phyloP scores from a whole-genome alignment of 2,329 filamentous ascomycete genomes.

The Penicillium sp. region DNA sequence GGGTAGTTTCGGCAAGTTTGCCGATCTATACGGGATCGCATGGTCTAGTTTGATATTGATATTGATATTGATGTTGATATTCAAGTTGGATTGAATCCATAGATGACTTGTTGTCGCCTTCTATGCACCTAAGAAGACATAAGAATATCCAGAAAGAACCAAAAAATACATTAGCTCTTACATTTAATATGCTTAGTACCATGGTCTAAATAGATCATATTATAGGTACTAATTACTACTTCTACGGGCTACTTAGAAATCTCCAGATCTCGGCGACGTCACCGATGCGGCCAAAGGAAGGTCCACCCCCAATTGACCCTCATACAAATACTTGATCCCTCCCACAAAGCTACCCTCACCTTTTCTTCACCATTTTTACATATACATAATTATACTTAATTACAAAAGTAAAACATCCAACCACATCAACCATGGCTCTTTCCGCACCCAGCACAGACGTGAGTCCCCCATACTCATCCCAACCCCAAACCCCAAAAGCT shows the following conservation, averaged over 20 bases:
- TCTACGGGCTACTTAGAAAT: not conserved
- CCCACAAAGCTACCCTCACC: not conserved
- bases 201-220: no score
- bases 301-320: constrained; percentile 9
- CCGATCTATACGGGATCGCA: not conserved
- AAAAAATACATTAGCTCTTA: no score
- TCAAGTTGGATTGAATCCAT: no score
- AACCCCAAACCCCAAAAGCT: not conserved
- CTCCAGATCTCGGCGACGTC: not conserved
- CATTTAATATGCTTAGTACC: no score
- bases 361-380: not conserved
- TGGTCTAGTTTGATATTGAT: not conserved
- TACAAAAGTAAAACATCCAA: not conserved
- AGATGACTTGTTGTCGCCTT: no score
- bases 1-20: not conserved
- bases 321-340: not conserved
- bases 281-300: constrained; percentile 7
- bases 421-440: constrained; percentile 27
- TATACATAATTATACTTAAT: not conserved
- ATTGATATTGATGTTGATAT: no score
- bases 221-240: no score
- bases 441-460: constrained; percentile 32
- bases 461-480: constrained; percentile 1
- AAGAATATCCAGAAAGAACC: no score
- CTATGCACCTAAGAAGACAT: no score